Percentiles rank a stretch among this genome's conserved stretches.
phyloP scores from a whole-genome alignment of 805 yeast genomes.

The Zygoascus biomembranicola region DNA sequence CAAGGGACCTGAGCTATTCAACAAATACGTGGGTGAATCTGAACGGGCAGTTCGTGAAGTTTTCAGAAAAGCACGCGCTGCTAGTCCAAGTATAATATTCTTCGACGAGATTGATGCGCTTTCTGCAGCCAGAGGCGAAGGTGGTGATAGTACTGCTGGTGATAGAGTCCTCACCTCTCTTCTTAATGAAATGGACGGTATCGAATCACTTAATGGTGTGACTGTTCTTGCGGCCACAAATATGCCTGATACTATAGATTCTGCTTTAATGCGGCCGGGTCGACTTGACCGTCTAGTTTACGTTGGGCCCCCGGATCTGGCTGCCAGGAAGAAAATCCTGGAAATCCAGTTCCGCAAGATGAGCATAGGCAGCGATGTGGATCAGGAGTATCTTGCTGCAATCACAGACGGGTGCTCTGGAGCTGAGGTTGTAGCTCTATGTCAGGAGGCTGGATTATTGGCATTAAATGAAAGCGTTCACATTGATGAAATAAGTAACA shows the following conservation, averaged over 20 bases:
- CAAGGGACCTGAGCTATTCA: slow-evolving; percentile 93
- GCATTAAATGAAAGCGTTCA: slow-evolving; percentile 76
- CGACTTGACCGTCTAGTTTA: slow-evolving; percentile 88
- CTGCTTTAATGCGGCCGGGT: slow-evolving; percentile 93
- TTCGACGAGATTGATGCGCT: slow-evolving; percentile 97
- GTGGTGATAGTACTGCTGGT: slow-evolving; percentile 33
- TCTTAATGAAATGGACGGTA: slow-evolving; percentile 94
- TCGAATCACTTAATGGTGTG: slow-evolving; percentile 89
- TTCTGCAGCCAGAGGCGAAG: slow-evolving; percentile 57
- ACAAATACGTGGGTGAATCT: slow-evolving; percentile 96
- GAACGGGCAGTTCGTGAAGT: slow-evolving; percentile 85
- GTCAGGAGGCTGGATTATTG: slow-evolving; percentile 94
- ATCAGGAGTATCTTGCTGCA: slow-evolving; percentile 46
- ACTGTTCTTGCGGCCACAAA: slow-evolving; percentile 95
- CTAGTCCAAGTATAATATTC: slow-evolving; percentile 92
- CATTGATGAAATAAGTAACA: slow-evolving; percentile 38
- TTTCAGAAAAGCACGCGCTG: slow-evolving; percentile 92
- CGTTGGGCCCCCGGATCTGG: slow-evolving; percentile 83
- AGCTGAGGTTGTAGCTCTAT: slow-evolving; percentile 83
- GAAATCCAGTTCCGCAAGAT: slow-evolving; percentile 62
- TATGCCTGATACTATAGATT: slow-evolving; percentile 86
- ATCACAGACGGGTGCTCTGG: slow-evolving; percentile 91
- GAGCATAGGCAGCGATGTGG: slow-evolving; percentile 42
- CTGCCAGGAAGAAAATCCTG: slow-evolving; percentile 73
- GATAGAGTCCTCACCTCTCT: slow-evolving; percentile 84